Conservation (phyloP, 2,329 filamentous ascomycete species). For the Paraconiothyrium brasiliense region DNA sequence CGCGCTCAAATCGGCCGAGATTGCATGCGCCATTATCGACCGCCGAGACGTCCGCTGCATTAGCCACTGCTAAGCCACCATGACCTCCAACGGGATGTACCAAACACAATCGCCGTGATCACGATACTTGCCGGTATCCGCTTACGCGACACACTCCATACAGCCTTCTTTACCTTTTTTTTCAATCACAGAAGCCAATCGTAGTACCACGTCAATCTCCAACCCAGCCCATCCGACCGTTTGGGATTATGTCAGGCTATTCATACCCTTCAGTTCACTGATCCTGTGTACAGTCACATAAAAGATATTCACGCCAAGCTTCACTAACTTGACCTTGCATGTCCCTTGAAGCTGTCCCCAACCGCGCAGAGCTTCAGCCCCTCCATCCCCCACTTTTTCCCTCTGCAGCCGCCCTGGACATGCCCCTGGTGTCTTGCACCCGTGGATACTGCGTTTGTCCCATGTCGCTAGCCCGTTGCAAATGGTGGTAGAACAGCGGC, state of each 20-base stretch:
- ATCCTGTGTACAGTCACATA: neutral
- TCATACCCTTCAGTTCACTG: neutral
- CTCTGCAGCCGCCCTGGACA: constrained; percentile 9
- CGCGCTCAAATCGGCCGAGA: neutral
- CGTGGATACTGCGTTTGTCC: constrained; percentile 10
- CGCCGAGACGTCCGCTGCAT: constrained; percentile 12
- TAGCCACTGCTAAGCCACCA: constrained; percentile 22
- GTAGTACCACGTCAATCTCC: neutral
- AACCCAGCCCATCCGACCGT: neutral
- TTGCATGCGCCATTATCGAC: constrained; percentile 17
- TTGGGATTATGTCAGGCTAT: neutral
- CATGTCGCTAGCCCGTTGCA: constrained; percentile 11
- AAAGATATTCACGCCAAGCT: constrained; percentile 10
- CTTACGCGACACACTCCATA: constrained; percentile 10
- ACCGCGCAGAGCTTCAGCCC: constrained; percentile 7
- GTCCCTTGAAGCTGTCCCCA: constrained; percentile 15
- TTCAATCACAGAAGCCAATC: neutral
- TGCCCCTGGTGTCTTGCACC: constrained; percentile 2
- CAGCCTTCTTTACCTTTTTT: neutral
- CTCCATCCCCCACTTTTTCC: constrained; percentile 18
- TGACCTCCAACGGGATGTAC: constrained; percentile 4
- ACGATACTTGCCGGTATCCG: constrained; percentile 11
- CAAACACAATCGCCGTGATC: neutral
- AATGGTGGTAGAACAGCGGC: constrained; percentile 13
- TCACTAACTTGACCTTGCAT: constrained; percentile 13